Conservation (phyloP, 306 rosid genomes). For the Vicia sativa region DNA sequence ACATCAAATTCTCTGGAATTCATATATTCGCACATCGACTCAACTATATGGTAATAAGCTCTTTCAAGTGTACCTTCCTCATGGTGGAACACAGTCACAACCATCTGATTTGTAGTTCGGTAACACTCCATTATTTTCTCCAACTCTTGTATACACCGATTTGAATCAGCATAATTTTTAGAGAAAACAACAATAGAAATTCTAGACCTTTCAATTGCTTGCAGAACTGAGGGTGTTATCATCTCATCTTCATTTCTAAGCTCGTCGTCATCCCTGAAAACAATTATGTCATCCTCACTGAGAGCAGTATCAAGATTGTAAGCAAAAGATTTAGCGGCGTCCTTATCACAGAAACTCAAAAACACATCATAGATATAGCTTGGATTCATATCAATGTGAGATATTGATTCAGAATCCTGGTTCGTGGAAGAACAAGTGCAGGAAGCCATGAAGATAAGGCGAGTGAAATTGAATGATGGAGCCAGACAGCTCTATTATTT, state of each 20-base stretch:
- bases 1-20: not conserved
- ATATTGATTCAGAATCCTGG: not conserved
- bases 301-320: not conserved
- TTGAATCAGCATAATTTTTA: not conserved
- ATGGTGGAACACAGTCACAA: not conserved
- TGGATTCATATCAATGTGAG: not conserved
- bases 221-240: too few relatives aligned
- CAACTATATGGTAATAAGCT: not conserved
- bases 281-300: not conserved
- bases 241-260: not conserved
- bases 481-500: too few relatives aligned
- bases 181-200: conserved; percentile 7
- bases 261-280: not conserved
- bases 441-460: not conserved
- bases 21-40: not conserved
- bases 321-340: not conserved
- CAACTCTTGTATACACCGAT: not conserved
- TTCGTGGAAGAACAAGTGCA: too few relatives aligned
- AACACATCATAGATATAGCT: not conserved
- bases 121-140: conserved; percentile 6
- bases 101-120: not conserved
- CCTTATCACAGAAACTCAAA: too few relatives aligned
- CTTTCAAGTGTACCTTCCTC: not conserved
- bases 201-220: not conserved
- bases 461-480: not conserved